A percentile compares a stretch with the other conserved stretches of the same genome.
phyloP scores from a whole-genome alignment of 2,329 filamentous ascomycete genomes.

The Rasamsonia emersonii region DNA sequence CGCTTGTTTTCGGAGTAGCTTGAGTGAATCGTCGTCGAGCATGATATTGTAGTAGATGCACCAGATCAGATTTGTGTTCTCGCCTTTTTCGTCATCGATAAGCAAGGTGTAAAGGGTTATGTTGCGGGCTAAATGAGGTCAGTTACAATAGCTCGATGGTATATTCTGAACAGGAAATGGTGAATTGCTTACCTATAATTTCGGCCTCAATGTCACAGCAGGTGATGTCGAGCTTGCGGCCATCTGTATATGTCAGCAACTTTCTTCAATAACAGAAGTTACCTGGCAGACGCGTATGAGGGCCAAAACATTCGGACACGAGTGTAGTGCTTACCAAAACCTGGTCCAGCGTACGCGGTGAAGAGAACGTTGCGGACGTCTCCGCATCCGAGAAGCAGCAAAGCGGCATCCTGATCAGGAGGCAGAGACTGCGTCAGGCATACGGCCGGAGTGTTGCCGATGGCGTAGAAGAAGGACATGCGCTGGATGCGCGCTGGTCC shows the following conservation, averaged over 20 bases:
- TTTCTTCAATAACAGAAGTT: not conserved
- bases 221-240: conserved; percentile 45
- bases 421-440: conserved; percentile 42
- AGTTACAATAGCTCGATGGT: not conserved
- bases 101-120: conserved; percentile 45
- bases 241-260: conserved; percentile 3
- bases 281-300: too few relatives aligned
- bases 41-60: conserved; percentile 49
- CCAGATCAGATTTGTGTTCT: conserved; percentile 35
- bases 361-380: conserved; percentile 51
- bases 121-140: conserved; percentile 47
- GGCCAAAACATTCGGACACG: too few relatives aligned
- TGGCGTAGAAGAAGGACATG: conserved; percentile 27
- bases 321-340: conserved; percentile 3
- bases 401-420: conserved; percentile 40
- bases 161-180: accelerated
- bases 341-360: conserved; percentile 39
- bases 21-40: conserved; percentile 31
- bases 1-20: conserved; percentile 35
- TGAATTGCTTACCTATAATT: conserved; percentile 38
- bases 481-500: conserved; percentile 10
- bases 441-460: conserved; percentile 45
- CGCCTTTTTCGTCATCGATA: conserved; percentile 29
- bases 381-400: conserved; percentile 49
- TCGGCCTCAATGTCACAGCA: conserved; percentile 46